Percentiles rank a stretch among this genome's conserved stretches.
phyloP scores from a whole-genome alignment of 208 protist genomes.

The Leishmania guyanensis region DNA sequence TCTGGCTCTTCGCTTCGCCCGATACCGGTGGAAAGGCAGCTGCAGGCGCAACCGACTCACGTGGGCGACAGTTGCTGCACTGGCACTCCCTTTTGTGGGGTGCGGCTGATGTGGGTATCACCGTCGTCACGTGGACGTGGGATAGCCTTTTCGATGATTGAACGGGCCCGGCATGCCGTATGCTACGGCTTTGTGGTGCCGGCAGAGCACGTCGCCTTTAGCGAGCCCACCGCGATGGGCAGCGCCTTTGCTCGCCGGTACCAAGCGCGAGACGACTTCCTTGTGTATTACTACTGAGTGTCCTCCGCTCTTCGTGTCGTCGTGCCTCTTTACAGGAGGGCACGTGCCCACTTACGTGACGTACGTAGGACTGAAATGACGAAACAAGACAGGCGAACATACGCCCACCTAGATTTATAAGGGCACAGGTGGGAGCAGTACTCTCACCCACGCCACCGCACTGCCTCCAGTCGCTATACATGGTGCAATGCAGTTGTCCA shows the following conservation, averaged over 20 bases:
- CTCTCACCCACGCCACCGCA: background rate
- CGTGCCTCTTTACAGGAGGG: background rate
- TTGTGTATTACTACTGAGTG: constrained; percentile 17
- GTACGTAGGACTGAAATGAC: too few relatives aligned
- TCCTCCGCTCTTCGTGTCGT: background rate
- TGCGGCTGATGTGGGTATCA: constrained; percentile 66
- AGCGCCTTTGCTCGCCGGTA: constrained; percentile 52
- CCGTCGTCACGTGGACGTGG: constrained; percentile 30
- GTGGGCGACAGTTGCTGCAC: constrained; percentile 41
- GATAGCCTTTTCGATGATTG: constrained; percentile 40
- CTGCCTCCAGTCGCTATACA: background rate
- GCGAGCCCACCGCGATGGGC: constrained; percentile 58
- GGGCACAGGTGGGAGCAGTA: background rate
- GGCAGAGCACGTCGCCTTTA: constrained; percentile 54
- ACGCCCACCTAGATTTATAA: background rate
- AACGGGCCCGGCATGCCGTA: constrained; percentile 36
- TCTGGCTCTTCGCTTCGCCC: background rate
- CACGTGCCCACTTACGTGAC: background rate
- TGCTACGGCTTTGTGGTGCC: constrained; percentile 62
- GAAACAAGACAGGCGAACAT: background rate
- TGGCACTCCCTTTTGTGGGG: constrained; percentile 51
- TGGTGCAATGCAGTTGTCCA: background rate
- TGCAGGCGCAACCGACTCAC: constrained; percentile 5
- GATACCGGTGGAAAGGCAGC: too few relatives aligned
- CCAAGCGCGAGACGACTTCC: constrained; percentile 41